Evolutionary conservation across 2,329 filamentous ascomycete genomes (phyloP).

Genomic region (Epichloe aotearoae): DNA sequence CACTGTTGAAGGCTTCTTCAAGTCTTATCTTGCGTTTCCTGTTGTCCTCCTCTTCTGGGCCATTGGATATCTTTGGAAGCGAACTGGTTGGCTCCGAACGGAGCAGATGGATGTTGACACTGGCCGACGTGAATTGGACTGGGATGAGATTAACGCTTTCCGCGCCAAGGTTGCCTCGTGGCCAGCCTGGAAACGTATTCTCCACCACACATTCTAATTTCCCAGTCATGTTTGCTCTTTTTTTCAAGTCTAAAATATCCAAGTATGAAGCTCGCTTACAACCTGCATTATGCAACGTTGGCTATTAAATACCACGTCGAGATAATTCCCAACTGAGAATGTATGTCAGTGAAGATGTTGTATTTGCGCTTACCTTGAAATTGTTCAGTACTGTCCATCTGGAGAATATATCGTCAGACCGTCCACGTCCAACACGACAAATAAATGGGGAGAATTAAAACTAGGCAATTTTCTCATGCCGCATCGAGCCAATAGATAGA

Average conservation of each 20-base stretch:
- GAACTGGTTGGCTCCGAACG: conserved; percentile 42
- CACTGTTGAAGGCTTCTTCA: conserved; percentile 40
- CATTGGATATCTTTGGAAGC: conserved; percentile 52
- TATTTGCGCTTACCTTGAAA: background rate
- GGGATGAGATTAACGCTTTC: conserved; percentile 46
- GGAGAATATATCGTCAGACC: background rate
- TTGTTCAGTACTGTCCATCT: background rate
- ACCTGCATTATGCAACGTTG: conserved; percentile 9
- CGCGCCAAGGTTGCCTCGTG: conserved; percentile 34
- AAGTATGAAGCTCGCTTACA: background rate
- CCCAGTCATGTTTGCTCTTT: too few species aligned
- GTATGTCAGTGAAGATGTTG: background rate
- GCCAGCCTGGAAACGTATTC: conserved; percentile 35
- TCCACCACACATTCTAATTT: conserved; percentile 25
- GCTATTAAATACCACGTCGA: conserved; percentile 12
- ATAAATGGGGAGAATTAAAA: background rate
- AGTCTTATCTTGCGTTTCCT: conserved; percentile 38
- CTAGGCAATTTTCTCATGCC: too few species aligned
- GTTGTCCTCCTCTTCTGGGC: conserved; percentile 44
- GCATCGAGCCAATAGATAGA: too few species aligned
- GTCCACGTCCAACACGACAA: background rate
- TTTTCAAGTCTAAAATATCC: background rate
- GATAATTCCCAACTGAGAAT: background rate
- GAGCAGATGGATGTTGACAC: conserved; percentile 55
- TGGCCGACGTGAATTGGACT: conserved; percentile 52